Percentiles rank a stretch among this genome's conserved stretches.
These are phyloP conservation scores for Hondaea fermentalgiana DNA, from an alignment of 108 stramenopile species.

Conservation along the genomic window DNA sequence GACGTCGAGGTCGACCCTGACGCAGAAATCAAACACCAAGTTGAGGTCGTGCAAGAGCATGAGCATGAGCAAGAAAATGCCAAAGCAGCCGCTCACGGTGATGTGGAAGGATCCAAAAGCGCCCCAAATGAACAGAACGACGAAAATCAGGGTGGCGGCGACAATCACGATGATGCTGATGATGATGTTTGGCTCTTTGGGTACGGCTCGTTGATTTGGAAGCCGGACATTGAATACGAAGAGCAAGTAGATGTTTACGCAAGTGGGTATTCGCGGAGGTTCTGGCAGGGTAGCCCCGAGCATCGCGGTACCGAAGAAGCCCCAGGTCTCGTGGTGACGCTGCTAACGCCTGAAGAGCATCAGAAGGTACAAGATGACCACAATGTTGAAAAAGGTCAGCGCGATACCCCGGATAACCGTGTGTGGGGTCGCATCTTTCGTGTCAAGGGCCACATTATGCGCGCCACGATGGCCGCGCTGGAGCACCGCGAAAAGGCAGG, in stretches of 20 bases:
- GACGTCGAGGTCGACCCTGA: too few relatives aligned
- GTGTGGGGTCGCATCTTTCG: background rate
- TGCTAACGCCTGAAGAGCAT: background rate
- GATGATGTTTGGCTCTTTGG: slow-evolving; percentile 13
- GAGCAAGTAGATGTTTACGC: background rate
- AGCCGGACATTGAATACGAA: background rate
- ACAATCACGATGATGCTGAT: too few relatives aligned
- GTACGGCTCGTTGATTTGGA: slow-evolving; percentile 5
- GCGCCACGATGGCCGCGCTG: background rate
- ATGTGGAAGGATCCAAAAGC: too few relatives aligned
- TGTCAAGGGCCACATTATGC: background rate
- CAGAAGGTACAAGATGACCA: background rate
- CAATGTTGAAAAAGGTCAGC: background rate
- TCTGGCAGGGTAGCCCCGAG: slow-evolving; percentile 19
- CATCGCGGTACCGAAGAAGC: background rate
- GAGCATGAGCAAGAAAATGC: too few relatives aligned
- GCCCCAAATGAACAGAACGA: too few relatives aligned
- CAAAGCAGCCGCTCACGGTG: too few relatives aligned
- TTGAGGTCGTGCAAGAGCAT: too few relatives aligned
- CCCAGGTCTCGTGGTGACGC: background rate
- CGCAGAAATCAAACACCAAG: too few relatives aligned
- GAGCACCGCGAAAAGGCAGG: background rate
- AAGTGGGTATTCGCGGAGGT: background rate
- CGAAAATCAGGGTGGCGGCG: too few relatives aligned
- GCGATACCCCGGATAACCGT: background rate